Conservation (phyloP, 805 yeast genomes). For the Yarrowia osloensis region DNA sequence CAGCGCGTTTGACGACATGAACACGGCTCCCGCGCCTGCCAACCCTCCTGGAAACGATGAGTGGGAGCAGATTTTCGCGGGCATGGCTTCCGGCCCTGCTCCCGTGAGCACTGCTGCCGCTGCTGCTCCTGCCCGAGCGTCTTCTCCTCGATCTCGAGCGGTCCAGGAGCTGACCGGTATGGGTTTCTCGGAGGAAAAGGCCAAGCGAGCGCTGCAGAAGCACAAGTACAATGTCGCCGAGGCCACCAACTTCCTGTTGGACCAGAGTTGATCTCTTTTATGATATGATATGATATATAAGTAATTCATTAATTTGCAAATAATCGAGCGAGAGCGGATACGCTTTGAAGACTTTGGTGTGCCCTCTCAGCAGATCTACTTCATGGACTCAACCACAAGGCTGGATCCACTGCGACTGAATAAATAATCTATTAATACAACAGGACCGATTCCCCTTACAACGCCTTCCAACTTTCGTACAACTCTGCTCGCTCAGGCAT, state of each 20-base stretch:
- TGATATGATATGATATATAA: constrained; percentile 1
- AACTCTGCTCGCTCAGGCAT: constrained; percentile 4
- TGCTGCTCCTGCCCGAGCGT: constrained; percentile 32
- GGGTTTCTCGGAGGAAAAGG: constrained; percentile 77
- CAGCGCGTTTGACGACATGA: constrained; percentile 34
- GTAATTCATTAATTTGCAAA: constrained; percentile 14
- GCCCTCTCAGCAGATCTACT: too few relatives aligned
- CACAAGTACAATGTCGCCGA: constrained; percentile 76
- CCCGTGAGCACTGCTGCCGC: constrained; percentile 31
- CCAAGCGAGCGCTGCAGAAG: constrained; percentile 64
- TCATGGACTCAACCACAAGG: too few relatives aligned
- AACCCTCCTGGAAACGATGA: constrained; percentile 49
- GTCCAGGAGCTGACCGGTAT: constrained; percentile 80
- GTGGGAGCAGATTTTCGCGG: constrained; percentile 93
- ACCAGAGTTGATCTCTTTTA: constrained; percentile 39
- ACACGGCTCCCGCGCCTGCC: constrained; percentile 18
- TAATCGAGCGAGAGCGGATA: too few relatives aligned
- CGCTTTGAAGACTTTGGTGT: too few relatives aligned
- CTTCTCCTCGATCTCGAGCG: constrained; percentile 53
- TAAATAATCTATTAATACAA: constrained; percentile 8
- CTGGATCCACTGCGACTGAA: too few relatives aligned
- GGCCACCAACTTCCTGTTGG: constrained; percentile 85
- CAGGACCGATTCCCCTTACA: background rate
- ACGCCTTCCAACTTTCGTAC: constrained; percentile 3
- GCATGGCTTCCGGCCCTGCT: constrained; percentile 57